Base-by-base conservation (phyloP, 2,329 filamentous ascomycete genomes). In the Elsinoe necatrix region DNA sequence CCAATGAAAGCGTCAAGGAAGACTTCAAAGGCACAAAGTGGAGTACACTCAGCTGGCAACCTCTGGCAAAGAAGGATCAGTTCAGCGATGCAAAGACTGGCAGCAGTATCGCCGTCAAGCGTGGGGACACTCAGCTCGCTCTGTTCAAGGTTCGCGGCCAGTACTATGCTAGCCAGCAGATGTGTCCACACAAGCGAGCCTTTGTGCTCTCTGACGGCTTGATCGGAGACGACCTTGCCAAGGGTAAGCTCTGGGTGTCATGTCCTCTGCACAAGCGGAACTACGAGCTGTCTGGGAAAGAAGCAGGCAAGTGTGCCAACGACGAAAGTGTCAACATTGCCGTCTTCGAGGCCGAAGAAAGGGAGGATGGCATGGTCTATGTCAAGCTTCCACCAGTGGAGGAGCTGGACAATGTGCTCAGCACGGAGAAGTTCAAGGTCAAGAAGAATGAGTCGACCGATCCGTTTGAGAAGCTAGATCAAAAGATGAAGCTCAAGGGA, bases 231-330 rank as follows among this genome's bases (percentile, higher is more conserved):
- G 79, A 82, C 60, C 60, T 68, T 58, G 69, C 76, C 43, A 77
- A 69, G 55, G 75, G 81, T 60, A 84, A 83, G 59, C 83, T 90
- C n/a, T 95, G 86, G 84, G 81, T 95, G 16, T 89, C 85, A 0
- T 95, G 89, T 66, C 90, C 90, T 0, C 83, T 86, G 70, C 90
- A 95, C 75, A 95, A 95, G 75, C 83, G 89, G 62, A 95, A 95
- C 73, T 95, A 86, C 69, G 83, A 89, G 66, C 81, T 95, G 42
- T 78, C 77, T 37, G 84, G 83, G 41, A 74, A 77, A 27, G 73
- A 82, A 52, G 79, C 81, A 0, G 89, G 89, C 1, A 77, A 80
- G 16, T 95, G 90, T 72, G 81, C 79, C 54, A 92, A 85, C 67
- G 89, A 95, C 69, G 77, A 80, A 31, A 77, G 77, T 18, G 77